A percentile compares a stretch with the other conserved stretches of the same genome.
Conservation (phyloP, 1,139 yeast genomes). For the Suhomyces atakaporum region DNA sequence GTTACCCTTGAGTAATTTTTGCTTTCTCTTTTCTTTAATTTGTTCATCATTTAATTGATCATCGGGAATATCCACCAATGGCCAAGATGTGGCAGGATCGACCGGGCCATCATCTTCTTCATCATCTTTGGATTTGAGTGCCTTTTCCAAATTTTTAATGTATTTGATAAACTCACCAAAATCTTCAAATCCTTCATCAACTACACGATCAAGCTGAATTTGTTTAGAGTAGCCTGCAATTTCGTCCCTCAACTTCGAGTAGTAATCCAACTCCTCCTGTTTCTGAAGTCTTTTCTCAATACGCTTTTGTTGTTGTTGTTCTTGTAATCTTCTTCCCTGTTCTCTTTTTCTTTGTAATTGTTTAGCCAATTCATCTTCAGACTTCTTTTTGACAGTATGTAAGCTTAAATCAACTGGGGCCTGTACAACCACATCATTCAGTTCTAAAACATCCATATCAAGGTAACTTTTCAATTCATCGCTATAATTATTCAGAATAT, state of each 20-base stretch:
- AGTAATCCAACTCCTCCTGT: conserved; percentile 78
- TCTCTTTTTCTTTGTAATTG: conserved; percentile 83
- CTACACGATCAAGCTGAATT: conserved; percentile 48
- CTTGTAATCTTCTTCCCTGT: conserved; percentile 86
- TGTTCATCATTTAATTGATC: conserved; percentile 79
- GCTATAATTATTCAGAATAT: conserved; percentile 68
- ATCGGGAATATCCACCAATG: conserved; percentile 81
- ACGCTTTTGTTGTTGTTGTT: conserved; percentile 86
- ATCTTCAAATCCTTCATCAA: conserved; percentile 77
- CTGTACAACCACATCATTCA: conserved; percentile 74
- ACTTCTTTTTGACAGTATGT: conserved; percentile 63
- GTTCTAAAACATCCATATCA: conserved; percentile 63
- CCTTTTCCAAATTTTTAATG: conserved; percentile 62
- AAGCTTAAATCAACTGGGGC: conserved; percentile 64
- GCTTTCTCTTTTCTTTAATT: conserved; percentile 83
- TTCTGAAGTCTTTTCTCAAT: conserved; percentile 77
- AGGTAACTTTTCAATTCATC: conserved; percentile 60
- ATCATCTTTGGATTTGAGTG: conserved; percentile 55
- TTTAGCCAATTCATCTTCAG: conserved; percentile 77
- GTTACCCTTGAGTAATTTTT: conserved; percentile 78
- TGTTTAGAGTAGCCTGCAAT: conserved; percentile 50
- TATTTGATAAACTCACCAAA: conserved; percentile 72
- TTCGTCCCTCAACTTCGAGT: conserved; percentile 55
- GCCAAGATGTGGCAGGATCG: conserved; percentile 63
- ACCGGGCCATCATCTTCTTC: conserved; percentile 45